Conservation (phyloP, 73 alveolate species). For the Stentor coeruleus region DNA sequence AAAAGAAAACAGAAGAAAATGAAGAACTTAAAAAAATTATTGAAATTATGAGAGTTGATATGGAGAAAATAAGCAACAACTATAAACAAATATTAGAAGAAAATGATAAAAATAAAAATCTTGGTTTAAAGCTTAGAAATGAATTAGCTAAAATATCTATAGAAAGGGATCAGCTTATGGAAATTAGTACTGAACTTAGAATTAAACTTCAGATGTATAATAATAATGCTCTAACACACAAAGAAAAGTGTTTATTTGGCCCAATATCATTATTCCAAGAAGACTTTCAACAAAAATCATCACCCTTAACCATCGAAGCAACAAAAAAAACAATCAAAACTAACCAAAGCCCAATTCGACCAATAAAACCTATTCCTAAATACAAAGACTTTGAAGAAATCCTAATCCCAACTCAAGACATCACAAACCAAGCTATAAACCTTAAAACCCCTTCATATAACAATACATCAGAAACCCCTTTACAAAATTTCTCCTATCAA, state of each 20-base stretch:
- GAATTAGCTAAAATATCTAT: not conserved
- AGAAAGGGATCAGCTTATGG: slow-evolving; percentile 16
- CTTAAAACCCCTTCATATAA: not conserved
- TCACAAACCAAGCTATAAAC: not conserved
- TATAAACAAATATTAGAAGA: not conserved
- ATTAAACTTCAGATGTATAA: not conserved
- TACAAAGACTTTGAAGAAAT: not conserved
- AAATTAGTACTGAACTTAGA: slow-evolving; percentile 18
- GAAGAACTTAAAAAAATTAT: slow-evolving; percentile 9
- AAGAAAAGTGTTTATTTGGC: too few species aligned
- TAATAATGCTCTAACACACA: not conserved
- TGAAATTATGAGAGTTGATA: not conserved
- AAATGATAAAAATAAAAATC: not conserved
- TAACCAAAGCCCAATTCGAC: not conserved
- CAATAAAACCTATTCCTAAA: not conserved
- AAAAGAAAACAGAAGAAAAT: not conserved
- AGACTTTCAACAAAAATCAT: not conserved
- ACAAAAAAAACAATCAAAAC: too few species aligned
- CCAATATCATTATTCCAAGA: too few species aligned
- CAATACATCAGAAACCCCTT: slow-evolving; percentile 5
- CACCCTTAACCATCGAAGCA: too few species aligned
- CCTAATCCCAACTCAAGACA: not conserved
- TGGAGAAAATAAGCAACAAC: not conserved
- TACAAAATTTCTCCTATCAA: not conserved
- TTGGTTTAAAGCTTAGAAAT: not conserved